Evolutionary conservation across 768 basidiomycete species (phyloP), one percentile per base, ranked within the genome.

Genomic region (Agrocybe pediades): DNA sequence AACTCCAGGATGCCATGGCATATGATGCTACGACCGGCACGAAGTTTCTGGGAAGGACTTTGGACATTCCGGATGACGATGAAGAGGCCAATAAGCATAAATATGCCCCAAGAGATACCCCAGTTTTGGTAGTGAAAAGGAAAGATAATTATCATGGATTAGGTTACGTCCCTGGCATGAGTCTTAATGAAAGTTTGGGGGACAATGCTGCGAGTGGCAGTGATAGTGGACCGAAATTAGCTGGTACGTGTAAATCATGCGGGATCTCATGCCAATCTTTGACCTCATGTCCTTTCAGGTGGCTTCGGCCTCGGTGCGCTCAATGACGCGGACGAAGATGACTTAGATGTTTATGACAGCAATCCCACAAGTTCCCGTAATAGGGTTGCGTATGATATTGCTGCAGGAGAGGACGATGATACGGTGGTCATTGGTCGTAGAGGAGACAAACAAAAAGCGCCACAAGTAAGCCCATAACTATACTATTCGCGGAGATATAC

Each of bases 321-420:
- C 16, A 97, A 96, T 63, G 95, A 97, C 50, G 95, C 92, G 2
- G 95, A 98, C 45, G 92, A 95, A 43, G 95, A 98, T 65, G 95
- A 95, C 64, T 48, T 92, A 27, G 92, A 95, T 59, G 76, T 94
- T 4, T 95, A 95, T 60, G 91, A 92, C 60, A 71, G 74, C 33
- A 62, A 59, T 1, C 51, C 67, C 26, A 63, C 65, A 13, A 60
- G 62, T 8, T 70, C 74, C 15, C 72, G 77, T 55, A 79, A 72
- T 53, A 75, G 81, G 33, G 74, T 83, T 41, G 88, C 88, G 6
- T 90, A 87, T 62, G 89, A 94, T 59, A 71, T 74, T 25, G 70
- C 69, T 16, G 86, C 87, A 15, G 77, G 74, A 1, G 87, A 88
- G 6, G 85, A 91, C 2, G 86, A 90, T 21, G 80, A 84, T 11